Conservation (phyloP, 805 yeast species). For the Ogataea philodendri region DNA sequence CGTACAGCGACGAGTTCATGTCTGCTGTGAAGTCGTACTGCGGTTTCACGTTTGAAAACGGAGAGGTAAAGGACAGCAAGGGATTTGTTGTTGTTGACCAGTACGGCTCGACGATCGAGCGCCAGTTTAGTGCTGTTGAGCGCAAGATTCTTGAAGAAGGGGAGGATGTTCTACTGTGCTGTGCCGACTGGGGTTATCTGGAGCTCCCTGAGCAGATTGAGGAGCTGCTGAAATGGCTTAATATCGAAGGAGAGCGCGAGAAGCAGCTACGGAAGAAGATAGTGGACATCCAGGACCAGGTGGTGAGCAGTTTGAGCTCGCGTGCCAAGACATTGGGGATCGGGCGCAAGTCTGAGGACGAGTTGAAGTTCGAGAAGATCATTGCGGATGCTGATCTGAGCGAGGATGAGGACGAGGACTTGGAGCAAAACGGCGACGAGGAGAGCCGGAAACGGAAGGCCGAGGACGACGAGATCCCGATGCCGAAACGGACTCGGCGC, state of each 20-base stretch:
- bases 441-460: constrained; percentile 28
- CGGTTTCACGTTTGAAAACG: constrained; percentile 33
- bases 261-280: constrained; percentile 62
- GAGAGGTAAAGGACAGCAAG: constrained; percentile 23
- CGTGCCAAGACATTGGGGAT: constrained; percentile 54
- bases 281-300: constrained; percentile 47
- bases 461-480: constrained; percentile 26
- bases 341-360: constrained; percentile 43
- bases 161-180: constrained; percentile 51
- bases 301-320: constrained; percentile 53
- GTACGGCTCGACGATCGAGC: constrained; percentile 36
- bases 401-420: constrained; percentile 35
- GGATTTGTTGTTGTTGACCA: constrained; percentile 34
- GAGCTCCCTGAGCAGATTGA: constrained; percentile 61
- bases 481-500: constrained; percentile 33
- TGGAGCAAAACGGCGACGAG: constrained; percentile 35
- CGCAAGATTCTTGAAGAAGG: constrained; percentile 68
- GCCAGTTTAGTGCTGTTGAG: constrained; percentile 39
- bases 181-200: constrained; percentile 66
- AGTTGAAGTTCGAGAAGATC: constrained; percentile 39
- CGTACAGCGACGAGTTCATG: constrained; percentile 12
- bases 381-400: constrained; percentile 39
- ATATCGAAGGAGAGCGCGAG: constrained; percentile 75
- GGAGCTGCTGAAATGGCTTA: constrained; percentile 60
- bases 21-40: constrained; percentile 32